Evolutionary conservation across 2,329 filamentous ascomycete genomes (phyloP).

Genomic region (Fusarium compactum): DNA sequence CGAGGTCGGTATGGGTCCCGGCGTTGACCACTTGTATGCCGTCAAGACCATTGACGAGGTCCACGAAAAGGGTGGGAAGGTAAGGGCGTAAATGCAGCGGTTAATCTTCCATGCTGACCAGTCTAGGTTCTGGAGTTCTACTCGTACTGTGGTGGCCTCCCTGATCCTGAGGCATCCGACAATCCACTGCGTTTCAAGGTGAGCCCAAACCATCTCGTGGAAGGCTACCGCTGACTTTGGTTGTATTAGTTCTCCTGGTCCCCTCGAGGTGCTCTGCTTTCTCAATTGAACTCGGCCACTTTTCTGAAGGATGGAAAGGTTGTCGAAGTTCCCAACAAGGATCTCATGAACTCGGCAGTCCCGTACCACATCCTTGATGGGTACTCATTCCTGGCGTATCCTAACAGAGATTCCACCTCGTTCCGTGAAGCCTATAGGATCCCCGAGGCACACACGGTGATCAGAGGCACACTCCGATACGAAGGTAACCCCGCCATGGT

Average conservation of each 20-base stretch:
- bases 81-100: background rate
- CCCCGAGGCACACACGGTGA: background rate
- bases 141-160: background rate
- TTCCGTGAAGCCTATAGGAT: background rate
- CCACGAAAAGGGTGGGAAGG: background rate
- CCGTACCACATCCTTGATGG: background rate
- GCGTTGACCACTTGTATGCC: background rate
- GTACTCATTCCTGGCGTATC: background rate
- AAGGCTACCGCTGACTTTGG: background rate
- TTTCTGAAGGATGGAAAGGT: background rate
- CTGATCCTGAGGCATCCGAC: background rate
- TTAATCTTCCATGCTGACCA: accelerated
- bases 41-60: background rate
- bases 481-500: accelerated
- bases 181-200: background rate
- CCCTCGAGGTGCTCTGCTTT: background rate
- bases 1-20: background rate
- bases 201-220: background rate
- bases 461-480: background rate
- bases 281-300: background rate
- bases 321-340: background rate
- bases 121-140: background rate
- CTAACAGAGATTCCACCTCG: background rate
- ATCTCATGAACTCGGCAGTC: background rate
- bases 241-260: background rate